Percentiles rank a stretch among this genome's conserved stretches.
Evolutionary conservation across 2,329 filamentous ascomycete genomes (phyloP).

Genomic region (Pseudocercospora pini-densiflorae): DNA sequence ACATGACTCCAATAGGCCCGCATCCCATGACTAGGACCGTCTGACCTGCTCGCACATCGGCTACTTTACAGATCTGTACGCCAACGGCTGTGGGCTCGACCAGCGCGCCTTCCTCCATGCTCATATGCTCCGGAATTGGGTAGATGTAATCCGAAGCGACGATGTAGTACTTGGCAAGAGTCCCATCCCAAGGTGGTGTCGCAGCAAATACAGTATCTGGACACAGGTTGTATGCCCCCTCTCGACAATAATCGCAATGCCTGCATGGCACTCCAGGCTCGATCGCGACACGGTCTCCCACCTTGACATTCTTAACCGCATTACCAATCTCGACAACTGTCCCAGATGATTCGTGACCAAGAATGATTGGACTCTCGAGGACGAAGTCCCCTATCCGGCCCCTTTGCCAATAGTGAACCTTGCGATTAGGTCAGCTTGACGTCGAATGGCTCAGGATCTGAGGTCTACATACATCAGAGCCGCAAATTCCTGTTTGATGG

Average conservation of each 20-base stretch:
- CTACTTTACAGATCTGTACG: conserved; percentile 50
- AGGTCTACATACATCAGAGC: conserved; percentile 61
- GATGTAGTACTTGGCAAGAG: conserved; percentile 55
- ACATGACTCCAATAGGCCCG: conserved; percentile 74
- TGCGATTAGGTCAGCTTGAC: neutral
- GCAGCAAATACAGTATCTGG: conserved; percentile 55
- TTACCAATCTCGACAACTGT: conserved; percentile 48
- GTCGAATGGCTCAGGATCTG: too few species aligned
- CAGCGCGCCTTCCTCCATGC: conserved; percentile 57
- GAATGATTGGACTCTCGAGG: conserved; percentile 50
- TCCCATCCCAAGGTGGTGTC: conserved; percentile 54
- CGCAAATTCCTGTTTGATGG: conserved; percentile 85
- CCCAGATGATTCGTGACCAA: conserved; percentile 39
- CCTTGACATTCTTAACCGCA: conserved; percentile 49
- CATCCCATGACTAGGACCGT: conserved; percentile 52
- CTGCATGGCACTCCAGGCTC: conserved; percentile 55
- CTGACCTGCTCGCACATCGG: conserved; percentile 45
- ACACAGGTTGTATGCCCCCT: conserved; percentile 91
- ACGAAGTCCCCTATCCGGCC: conserved; percentile 55
- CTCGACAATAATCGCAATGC: conserved; percentile 55
- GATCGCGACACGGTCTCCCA: conserved; percentile 54
- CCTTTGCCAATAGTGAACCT: conserved; percentile 59
- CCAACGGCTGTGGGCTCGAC: conserved; percentile 60
- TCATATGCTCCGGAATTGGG: conserved; percentile 50
- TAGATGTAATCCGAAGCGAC: conserved; percentile 55